Conservation (phyloP, 257 asterid species). For the Solanum piurae region DNA sequence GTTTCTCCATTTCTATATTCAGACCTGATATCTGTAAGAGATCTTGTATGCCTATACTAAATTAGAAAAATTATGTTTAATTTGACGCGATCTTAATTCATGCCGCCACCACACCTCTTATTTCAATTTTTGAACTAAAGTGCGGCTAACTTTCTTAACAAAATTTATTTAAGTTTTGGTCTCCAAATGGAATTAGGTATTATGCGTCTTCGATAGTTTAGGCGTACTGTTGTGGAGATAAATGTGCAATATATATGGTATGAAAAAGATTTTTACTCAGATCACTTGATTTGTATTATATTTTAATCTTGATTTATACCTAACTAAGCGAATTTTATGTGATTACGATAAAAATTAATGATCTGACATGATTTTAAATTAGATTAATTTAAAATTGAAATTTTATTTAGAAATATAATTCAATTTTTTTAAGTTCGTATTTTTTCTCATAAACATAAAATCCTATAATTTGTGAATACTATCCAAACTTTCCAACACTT, state of each 20-base stretch:
- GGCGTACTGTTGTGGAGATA: background rate
- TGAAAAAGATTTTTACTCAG: background rate
- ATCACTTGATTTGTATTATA: background rate
- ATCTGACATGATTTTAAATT: background rate
- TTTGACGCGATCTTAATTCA: background rate
- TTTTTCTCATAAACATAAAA: background rate
- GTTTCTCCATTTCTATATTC: background rate
- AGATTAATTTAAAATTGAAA: background rate
- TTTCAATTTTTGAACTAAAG: background rate
- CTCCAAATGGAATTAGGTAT: background rate
- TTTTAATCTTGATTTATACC: background rate
- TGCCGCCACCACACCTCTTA: background rate
- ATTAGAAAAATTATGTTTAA: background rate
- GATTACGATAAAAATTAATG: background rate
- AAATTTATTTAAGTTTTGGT: background rate
- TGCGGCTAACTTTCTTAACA: background rate
- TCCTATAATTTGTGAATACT: background rate
- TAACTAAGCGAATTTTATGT: background rate
- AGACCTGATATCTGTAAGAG: background rate
- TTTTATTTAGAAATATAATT: background rate
- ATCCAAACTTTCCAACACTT: background rate
- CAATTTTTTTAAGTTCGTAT: background rate
- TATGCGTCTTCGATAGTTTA: background rate
- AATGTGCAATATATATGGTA: background rate
- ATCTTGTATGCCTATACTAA: background rate